These are phyloP conservation scores for Ceratobasidium sp. DNA, from an alignment of 1,284 basidiomycete genomes.

Conservation along the genomic window DNA sequence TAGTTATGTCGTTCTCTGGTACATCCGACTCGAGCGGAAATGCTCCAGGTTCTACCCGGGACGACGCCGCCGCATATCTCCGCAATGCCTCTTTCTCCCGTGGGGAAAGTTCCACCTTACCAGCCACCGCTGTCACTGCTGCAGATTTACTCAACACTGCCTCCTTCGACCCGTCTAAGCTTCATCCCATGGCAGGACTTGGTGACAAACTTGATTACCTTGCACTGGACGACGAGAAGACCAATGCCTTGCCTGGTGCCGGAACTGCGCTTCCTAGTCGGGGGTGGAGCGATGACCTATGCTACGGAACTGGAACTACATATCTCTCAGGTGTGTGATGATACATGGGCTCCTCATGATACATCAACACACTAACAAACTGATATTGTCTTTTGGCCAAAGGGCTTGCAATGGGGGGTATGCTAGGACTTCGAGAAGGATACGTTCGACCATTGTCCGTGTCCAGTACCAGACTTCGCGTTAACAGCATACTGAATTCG, in stretches of 20 bases:
- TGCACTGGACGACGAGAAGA: slow-evolving; percentile 92
- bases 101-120: slow-evolving; percentile 53
- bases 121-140: slow-evolving; percentile 71
- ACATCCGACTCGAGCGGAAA: background rate
- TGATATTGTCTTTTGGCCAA: slow-evolving; percentile 54
- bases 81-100: slow-evolving; percentile 67
- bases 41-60: background rate
- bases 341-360: slow-evolving; percentile 1
- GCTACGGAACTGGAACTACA: slow-evolving; percentile 99
- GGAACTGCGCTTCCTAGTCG: slow-evolving; percentile 88
- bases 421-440: slow-evolving; percentile 97
- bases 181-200: slow-evolving; percentile 90
- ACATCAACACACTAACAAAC: background rate
- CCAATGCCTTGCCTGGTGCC: slow-evolving; percentile 84
- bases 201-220: slow-evolving; percentile 93
- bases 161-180: slow-evolving; percentile 86
- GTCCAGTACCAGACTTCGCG: slow-evolving; percentile 85
- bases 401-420: slow-evolving; percentile 94
- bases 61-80: slow-evolving; percentile 63
- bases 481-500: slow-evolving; percentile 97
- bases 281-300: slow-evolving; percentile 99
- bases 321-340: slow-evolving; percentile 90
- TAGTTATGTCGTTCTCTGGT: slow-evolving; percentile 30
- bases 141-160: slow-evolving; percentile 79
- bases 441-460: slow-evolving; percentile 84